Evolutionary conservation across 345 rosid species (phyloP).

Genomic region (Clarkia xantiana): DNA sequence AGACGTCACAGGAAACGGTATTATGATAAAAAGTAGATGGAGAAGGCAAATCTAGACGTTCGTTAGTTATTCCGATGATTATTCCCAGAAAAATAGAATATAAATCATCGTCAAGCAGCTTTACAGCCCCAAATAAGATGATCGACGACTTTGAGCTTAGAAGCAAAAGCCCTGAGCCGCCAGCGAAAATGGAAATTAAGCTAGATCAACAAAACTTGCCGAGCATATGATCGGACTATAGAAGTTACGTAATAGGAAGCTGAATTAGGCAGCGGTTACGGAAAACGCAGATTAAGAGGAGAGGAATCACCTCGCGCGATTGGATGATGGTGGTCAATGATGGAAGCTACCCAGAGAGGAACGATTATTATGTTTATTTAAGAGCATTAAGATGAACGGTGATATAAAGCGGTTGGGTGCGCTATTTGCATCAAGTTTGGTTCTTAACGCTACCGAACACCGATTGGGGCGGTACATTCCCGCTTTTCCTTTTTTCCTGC

Average conservation of each 20-base stretch:
- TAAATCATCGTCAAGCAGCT: too few relatives aligned
- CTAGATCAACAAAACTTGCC: neutral
- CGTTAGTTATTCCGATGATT: too few relatives aligned
- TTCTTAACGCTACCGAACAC: neutral
- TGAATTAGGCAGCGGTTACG: neutral
- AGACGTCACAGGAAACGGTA: too few relatives aligned
- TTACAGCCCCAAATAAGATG: conserved; percentile 9
- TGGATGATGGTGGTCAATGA: conserved; percentile 3
- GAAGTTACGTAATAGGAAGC: neutral
- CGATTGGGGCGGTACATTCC: neutral
- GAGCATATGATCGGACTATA: neutral
- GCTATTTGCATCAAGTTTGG: too few relatives aligned
- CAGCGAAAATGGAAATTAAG: neutral
- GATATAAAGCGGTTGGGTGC: conserved; percentile 5
- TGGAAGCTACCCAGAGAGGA: neutral
- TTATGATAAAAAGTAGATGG: too few relatives aligned
- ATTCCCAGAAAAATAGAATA: too few relatives aligned
- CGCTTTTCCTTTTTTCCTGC: neutral
- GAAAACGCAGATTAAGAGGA: neutral
- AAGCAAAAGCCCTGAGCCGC: neutral
- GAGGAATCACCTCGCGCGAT: neutral
- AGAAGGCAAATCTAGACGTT: too few relatives aligned
- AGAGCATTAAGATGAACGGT: neutral
- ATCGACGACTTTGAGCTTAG: neutral
- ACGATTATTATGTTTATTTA: neutral